These are phyloP conservation scores for Agroathelia rolfsii DNA, from an alignment of 1,284 basidiomycete species.

Conservation along the genomic window DNA sequence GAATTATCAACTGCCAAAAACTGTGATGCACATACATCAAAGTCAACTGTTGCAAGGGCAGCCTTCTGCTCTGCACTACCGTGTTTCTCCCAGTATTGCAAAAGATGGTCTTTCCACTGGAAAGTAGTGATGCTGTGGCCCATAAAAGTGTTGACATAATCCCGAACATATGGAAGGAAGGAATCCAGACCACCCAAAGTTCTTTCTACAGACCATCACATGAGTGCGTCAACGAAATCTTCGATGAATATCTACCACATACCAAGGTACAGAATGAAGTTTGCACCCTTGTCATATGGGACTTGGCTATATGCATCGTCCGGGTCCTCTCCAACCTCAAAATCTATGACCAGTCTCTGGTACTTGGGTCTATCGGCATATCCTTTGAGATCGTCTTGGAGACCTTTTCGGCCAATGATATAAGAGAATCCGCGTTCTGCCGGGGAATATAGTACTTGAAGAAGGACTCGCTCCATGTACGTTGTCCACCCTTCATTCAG, in stretches of 20 bases:
- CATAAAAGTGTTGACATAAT: constrained; percentile 73
- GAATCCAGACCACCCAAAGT: constrained; percentile 81
- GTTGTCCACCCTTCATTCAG: constrained; percentile 93
- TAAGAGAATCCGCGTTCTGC: constrained; percentile 78
- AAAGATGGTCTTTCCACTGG: constrained; percentile 84
- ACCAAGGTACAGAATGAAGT: constrained; percentile 64
- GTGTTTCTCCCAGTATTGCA: constrained; percentile 62
- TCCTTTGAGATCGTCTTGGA: constrained; percentile 63
- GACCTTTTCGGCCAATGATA: constrained; percentile 66
- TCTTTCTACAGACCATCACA: no score
- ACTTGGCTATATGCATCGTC: constrained; percentile 71
- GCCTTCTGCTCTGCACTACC: constrained; percentile 55
- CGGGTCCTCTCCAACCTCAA: constrained; percentile 77
- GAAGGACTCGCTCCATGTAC: constrained; percentile 83
- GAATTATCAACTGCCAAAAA: constrained; percentile 3
- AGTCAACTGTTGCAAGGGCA: constrained; percentile 68
- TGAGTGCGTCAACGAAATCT: constrained; percentile 4
- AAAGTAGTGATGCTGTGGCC: constrained; percentile 82
- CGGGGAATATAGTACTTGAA: constrained; percentile 65
- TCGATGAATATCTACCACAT: constrained; percentile 9
- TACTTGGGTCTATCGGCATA: constrained; percentile 61
- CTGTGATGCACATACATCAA: constrained; percentile 44
- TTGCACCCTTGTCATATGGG: constrained; percentile 71
- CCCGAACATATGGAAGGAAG: constrained; percentile 73
- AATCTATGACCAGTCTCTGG: constrained; percentile 81